Conservation (phyloP, 805 yeast species). For the Teunomyces tritomae region DNA sequence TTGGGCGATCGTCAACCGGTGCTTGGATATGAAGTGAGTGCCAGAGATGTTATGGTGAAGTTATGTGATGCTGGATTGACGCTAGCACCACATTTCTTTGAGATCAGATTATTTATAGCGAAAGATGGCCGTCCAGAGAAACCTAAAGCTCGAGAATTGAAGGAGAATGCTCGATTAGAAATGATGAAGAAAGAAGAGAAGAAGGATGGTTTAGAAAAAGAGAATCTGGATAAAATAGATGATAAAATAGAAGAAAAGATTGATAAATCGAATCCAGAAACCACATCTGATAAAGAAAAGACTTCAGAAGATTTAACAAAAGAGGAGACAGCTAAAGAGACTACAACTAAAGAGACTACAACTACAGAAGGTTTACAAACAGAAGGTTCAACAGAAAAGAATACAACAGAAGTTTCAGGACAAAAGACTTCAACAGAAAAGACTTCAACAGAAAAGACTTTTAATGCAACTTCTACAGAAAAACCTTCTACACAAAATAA, state of each 20-base stretch:
- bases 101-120: conserved; percentile 73
- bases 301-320: background rate
- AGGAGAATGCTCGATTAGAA: conserved; percentile 8
- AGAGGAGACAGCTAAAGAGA: background rate
- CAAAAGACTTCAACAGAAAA: background rate
- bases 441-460: background rate
- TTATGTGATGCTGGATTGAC: conserved; percentile 70
- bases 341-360: background rate
- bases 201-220: background rate
- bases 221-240: background rate
- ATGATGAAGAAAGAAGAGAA: conserved; percentile 2
- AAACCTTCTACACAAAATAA: background rate
- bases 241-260: background rate
- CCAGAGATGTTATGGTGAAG: conserved; percentile 86
- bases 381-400: background rate
- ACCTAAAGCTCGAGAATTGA: conserved; percentile 5
- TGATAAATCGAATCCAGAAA: too few relatives aligned
- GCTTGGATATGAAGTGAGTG: conserved; percentile 44
- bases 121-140: conserved; percentile 65
- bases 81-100: conserved; percentile 83
- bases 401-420: background rate
- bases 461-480: background rate
- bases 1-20: conserved; percentile 29
- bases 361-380: too few relatives aligned
- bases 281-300: background rate